These are phyloP conservation scores for Aspergillus heteromorphus DNA, from an alignment of 495 filamentous ascomycete species.

Conservation along the genomic window DNA sequence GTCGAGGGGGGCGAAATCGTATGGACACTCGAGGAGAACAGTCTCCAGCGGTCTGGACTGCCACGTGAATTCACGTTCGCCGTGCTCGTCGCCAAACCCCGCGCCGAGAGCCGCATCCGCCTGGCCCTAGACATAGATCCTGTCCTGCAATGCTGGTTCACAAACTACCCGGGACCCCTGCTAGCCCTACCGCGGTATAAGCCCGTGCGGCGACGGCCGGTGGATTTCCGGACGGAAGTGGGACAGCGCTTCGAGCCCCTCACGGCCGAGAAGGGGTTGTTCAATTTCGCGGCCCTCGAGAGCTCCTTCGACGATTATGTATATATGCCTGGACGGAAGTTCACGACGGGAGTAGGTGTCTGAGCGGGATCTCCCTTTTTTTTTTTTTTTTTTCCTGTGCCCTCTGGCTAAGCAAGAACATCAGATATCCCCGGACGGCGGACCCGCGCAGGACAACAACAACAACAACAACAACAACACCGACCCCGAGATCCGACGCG, in stretches of 20 bases:
- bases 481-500: conserved; percentile 8
- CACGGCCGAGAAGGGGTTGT: conserved; percentile 26
- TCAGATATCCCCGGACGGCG: conserved; percentile 4
- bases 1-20: conserved; percentile 42
- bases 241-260: conserved; percentile 37
- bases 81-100: conserved; percentile 42
- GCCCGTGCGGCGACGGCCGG: conserved; percentile 19
- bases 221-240: conserved; percentile 32
- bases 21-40: conserved; percentile 51
- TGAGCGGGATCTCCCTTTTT: not conserved
- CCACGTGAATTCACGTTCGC: conserved; percentile 54
- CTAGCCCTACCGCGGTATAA: conserved; percentile 24
- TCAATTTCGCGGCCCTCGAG: conserved; percentile 37
- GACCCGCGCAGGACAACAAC: conserved; percentile 4
- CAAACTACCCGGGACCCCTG: conserved; percentile 31
- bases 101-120: conserved; percentile 21
- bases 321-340: conserved; percentile 36
- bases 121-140: conserved; percentile 37
- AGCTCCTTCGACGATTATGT: conserved; percentile 40
- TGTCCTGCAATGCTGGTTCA: conserved; percentile 29
- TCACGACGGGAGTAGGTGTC: conserved; percentile 3
- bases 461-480: too few relatives aligned
- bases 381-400: too few relatives aligned
- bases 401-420: not conserved
- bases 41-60: conserved; percentile 43